phyloP scores from a whole-genome alignment of 768 basidiomycete genomes.

The Gloeopeniophorella convolvens region DNA sequence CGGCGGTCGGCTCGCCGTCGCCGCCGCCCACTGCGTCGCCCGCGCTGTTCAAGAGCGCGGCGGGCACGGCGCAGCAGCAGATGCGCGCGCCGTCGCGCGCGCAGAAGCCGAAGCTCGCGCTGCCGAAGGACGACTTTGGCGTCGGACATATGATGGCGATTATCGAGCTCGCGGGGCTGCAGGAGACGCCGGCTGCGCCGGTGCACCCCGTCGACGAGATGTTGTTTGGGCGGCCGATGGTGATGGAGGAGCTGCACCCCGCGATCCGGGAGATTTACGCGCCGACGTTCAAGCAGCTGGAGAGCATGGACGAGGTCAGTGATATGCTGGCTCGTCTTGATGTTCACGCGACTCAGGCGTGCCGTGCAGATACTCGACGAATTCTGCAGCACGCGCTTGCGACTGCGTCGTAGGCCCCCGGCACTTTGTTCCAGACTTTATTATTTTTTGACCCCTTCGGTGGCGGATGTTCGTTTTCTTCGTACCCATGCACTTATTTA shows the following conservation, averaged over 20 bases:
- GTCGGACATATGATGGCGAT: conserved; percentile 81
- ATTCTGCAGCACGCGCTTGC: no score
- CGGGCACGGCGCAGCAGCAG: no score
- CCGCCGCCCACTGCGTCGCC: conserved; percentile 7
- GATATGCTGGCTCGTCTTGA: background rate
- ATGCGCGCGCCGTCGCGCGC: conserved; percentile 34
- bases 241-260: conserved; percentile 62
- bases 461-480: no score
- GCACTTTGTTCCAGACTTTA: no score
- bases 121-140: conserved; percentile 83
- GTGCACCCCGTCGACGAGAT: conserved; percentile 65
- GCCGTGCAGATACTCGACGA: conserved; percentile 29
- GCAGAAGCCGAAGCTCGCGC: conserved; percentile 36
- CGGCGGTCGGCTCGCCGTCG: conserved; percentile 17
- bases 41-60: no score
- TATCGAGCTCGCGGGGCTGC: conserved; percentile 56
- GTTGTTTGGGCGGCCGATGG: conserved; percentile 61
- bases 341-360: no score
- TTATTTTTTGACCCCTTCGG: no score
- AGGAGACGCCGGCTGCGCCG: conserved; percentile 31
- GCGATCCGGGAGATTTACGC: conserved; percentile 65
- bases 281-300: conserved; percentile 61
- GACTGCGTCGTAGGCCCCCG: no score
- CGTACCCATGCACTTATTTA: no score
- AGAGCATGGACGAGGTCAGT: conserved; percentile 73